Percentiles rank a stretch among this genome's conserved stretches.
phyloP scores from a whole-genome alignment of 768 basidiomycete species.

The Chalciporus piperatus region DNA sequence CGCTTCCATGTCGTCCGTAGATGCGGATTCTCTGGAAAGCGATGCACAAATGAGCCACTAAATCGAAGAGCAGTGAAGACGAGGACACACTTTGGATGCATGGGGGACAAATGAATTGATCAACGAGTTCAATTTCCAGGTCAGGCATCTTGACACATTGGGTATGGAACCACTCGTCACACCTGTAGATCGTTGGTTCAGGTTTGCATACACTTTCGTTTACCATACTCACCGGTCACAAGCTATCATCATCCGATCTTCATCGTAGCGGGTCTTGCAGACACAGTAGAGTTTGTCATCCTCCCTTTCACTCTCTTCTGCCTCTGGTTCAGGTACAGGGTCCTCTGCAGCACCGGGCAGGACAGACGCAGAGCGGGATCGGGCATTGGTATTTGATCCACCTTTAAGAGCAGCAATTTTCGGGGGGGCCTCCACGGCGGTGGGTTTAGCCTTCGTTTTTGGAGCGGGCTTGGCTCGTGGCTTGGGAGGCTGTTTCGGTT shows the following conservation, averaged over 20 bases:
- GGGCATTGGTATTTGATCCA: slow-evolving; percentile 31
- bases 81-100: slow-evolving; percentile 67
- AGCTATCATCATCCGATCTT: slow-evolving; percentile 88
- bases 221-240: slow-evolving; percentile 71
- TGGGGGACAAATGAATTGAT: slow-evolving; percentile 86
- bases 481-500: slow-evolving; percentile 31
- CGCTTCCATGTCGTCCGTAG: slow-evolving; percentile 77
- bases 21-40: slow-evolving; percentile 50
- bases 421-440: slow-evolving; percentile 6
- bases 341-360: slow-evolving; percentile 51
- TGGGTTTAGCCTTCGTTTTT: slow-evolving; percentile 28
- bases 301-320: slow-evolving; percentile 41
- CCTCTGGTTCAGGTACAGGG: slow-evolving; percentile 46
- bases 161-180: slow-evolving; percentile 95
- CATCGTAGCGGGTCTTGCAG: slow-evolving; percentile 84
- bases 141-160: slow-evolving; percentile 82
- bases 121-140: slow-evolving; percentile 80
- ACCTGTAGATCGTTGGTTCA: slow-evolving; percentile 43
- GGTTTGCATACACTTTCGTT: neutral
- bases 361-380: slow-evolving; percentile 70
- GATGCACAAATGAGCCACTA: neutral
- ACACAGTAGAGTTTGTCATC: slow-evolving; percentile 78
- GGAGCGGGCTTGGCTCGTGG: slow-evolving; percentile 29
- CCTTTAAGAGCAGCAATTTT: slow-evolving; percentile 21
- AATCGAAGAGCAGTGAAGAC: neutral